Evolutionary conservation across 257 asterid genomes (phyloP), one percentile per base, ranked within the genome.

Genomic region (Solanum sitiens): DNA sequence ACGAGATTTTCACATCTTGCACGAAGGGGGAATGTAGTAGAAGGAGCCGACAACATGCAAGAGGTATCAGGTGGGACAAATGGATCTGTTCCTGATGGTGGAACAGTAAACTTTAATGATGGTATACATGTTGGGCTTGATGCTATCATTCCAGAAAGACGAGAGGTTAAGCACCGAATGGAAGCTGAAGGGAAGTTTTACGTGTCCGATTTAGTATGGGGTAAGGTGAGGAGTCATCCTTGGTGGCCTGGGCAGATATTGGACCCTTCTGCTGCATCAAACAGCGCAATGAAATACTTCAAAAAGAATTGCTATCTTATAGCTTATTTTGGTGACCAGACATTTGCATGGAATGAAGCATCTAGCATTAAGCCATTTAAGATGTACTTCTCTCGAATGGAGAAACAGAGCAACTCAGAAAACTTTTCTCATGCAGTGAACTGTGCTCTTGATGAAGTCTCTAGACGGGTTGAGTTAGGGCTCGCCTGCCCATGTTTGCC

Each of bases 211-310:
- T 88, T 96, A 8, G 99, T 96, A 61, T 96, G 99, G 99, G 98
- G 96, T 72, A 96, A 96, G 91, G 99, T 96, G 53, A 94, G 89
- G 89, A 87, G 97, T 90, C 98, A 96, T 92, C 98, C 98, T 7
- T 96, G 99, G 99, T 96, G 99, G 98, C 99, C 99, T 47, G 99
- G 98, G 37, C 96, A 93, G 92, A 90, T 96, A 88, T 88, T 94
- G 87, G 92, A 90, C 59, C 93, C 98, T 76, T 90, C 93, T 18
- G 94, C 92, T 86, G 98, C 98, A 77, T 92, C 99, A 1, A 87
- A 90, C 73, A 90, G 88, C 75, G 98, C 96, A 42, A 86, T 45
- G 87, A 92, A 79, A 70, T 80, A 92, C 89, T 87, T 61, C 9
- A 94, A 92, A 93, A 90, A 73, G 59, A 91, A 90, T 18, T 83